phyloP scores from a whole-genome alignment of 1,284 basidiomycete genomes.

The Ganoderma lingzhi region DNA sequence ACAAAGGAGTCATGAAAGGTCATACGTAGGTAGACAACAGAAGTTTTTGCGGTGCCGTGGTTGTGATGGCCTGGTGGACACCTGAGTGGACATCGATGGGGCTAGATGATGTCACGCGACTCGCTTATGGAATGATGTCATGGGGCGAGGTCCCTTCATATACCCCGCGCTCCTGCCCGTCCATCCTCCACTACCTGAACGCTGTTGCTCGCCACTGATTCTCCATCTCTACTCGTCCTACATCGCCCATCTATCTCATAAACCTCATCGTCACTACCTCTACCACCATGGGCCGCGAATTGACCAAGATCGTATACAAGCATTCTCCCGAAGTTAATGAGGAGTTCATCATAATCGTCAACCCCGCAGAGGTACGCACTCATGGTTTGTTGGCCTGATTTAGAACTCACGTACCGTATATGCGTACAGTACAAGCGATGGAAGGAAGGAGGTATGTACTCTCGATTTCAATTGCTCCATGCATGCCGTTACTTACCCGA shows the following conservation, averaged over 20 bases:
- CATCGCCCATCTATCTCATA: constrained; percentile 11
- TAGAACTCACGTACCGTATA: constrained; percentile 8
- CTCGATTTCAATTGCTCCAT: background rate
- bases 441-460: constrained; percentile 73
- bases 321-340: constrained; percentile 74
- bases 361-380: constrained; percentile 66
- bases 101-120: constrained; percentile 36
- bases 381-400: constrained; percentile 13
- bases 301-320: constrained; percentile 81
- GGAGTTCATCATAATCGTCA: constrained; percentile 74
- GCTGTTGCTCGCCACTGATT: constrained; percentile 11
- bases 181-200: constrained; percentile 2
- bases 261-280: constrained; percentile 9
- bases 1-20: background rate
- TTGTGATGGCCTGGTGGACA: constrained; percentile 8
- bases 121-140: constrained; percentile 29
- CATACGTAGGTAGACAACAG: background rate
- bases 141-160: constrained; percentile 22
- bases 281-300: constrained; percentile 42
- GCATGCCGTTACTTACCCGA: constrained; percentile 33
- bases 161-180: constrained; percentile 16
- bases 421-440: constrained; percentile 73
- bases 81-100: constrained; percentile 24
- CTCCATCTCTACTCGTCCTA: background rate
- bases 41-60: background rate